A percentile compares a stretch with the other conserved stretches of the same genome.
Conservation (phyloP, 805 yeast genomes). For the Metschnikowia hibisci region DNA sequence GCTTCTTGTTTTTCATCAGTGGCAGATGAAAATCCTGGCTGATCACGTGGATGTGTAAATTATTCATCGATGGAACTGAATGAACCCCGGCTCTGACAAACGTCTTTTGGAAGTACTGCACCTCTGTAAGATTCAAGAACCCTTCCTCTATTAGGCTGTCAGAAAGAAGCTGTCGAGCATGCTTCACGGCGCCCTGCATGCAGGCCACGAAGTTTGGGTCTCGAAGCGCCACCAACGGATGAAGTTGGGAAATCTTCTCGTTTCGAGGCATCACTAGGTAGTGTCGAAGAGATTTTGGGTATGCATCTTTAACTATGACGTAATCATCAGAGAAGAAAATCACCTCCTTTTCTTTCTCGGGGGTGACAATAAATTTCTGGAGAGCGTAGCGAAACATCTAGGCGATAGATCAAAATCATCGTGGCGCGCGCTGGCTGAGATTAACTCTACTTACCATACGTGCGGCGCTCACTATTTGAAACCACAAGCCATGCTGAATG, state of each 20-base stretch:
- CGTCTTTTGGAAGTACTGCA: conserved; percentile 18
- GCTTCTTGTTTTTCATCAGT: conserved; percentile 55
- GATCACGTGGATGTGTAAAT: conserved; percentile 71
- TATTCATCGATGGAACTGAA: conserved; percentile 62
- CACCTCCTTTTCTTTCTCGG: conserved; percentile 39
- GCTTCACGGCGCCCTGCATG: conserved; percentile 32
- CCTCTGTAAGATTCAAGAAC: conserved; percentile 11
- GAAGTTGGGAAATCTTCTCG: conserved; percentile 33
- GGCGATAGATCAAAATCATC: background rate
- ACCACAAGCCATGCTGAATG: too few species aligned
- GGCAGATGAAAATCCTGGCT: conserved; percentile 58
- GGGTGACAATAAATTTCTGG: conserved; percentile 44
- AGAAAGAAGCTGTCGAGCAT: conserved; percentile 30
- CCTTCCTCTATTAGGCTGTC: conserved; percentile 25
- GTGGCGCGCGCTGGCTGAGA: background rate
- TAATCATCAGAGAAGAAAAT: conserved; percentile 49
- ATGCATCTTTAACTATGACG: conserved; percentile 55
- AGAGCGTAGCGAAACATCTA: conserved; percentile 48
- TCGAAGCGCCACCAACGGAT: conserved; percentile 51
- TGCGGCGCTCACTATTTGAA: too few species aligned
- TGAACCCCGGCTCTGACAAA: conserved; percentile 61
- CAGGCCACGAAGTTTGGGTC: conserved; percentile 24
- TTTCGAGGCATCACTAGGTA: conserved; percentile 57
- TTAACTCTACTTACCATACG: too few species aligned
- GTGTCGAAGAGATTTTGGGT: conserved; percentile 62